Evolutionary conservation across 2,329 filamentous ascomycete species (phyloP).

Genomic region (Dryadomyces sulphureus): DNA sequence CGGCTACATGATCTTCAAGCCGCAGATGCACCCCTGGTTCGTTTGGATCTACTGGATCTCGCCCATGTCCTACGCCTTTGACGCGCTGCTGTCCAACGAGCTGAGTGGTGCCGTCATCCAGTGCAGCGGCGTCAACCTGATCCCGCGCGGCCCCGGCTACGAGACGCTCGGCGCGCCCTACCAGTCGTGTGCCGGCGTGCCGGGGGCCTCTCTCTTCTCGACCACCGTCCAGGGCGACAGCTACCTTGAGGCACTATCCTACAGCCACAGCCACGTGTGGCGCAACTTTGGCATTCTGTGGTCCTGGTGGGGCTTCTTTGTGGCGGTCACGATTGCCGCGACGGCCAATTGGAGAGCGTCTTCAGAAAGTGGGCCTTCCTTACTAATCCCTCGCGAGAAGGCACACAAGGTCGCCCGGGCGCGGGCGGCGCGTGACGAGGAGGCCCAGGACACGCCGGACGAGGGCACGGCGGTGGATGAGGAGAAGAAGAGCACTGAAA

Average conservation of each 20-base stretch:
- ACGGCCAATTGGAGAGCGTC: constrained; percentile 6
- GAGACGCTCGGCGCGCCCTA: constrained; percentile 16
- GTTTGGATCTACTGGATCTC: constrained; percentile 53
- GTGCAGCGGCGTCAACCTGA: constrained; percentile 33
- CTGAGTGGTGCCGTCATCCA: constrained; percentile 34
- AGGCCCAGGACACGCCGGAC: not conserved
- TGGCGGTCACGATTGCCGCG: constrained; percentile 43
- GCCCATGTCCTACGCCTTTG: constrained; percentile 50
- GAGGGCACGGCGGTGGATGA: not conserved
- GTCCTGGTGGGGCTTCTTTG: constrained; percentile 61
- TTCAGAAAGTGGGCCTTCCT: constrained; percentile 4
- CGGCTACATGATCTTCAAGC: constrained; percentile 52
- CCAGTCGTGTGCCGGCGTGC: constrained; percentile 43
- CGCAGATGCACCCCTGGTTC: constrained; percentile 50
- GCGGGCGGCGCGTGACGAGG: not conserved
- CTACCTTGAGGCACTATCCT: constrained; percentile 27
- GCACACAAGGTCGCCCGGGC: constrained; percentile 6
- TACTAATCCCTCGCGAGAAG: constrained; percentile 9
- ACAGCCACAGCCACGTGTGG: constrained; percentile 46
- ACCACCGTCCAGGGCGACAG: constrained; percentile 34
- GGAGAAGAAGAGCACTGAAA: too few species aligned
- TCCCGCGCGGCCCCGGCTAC: constrained; percentile 36
- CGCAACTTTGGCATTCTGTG: constrained; percentile 68
- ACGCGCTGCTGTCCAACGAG: constrained; percentile 41
- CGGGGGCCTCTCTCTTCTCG: constrained; percentile 33